These are phyloP conservation scores for Globisporangium carolinianum DNA, from an alignment of 352 stramenopile genomes.

Conservation along the genomic window DNA sequence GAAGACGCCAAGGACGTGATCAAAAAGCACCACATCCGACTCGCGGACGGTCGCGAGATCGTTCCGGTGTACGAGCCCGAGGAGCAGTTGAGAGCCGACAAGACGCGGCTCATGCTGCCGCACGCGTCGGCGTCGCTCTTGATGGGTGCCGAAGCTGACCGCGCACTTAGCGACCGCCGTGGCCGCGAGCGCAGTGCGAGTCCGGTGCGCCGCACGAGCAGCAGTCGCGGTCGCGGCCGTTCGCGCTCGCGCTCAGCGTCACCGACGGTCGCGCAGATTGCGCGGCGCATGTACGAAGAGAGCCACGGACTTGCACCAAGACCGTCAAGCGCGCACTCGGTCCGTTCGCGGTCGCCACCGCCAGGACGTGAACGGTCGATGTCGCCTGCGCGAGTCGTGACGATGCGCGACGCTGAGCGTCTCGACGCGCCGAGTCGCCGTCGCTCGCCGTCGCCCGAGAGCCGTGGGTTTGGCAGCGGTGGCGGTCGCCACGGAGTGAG, in stretches of 20 bases:
- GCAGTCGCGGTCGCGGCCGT: not conserved
- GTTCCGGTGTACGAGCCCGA: constrained; percentile 64
- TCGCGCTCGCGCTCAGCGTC: not conserved
- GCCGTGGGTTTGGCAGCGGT: constrained; percentile 4
- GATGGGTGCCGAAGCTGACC: not conserved
- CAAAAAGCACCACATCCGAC: constrained; percentile 30
- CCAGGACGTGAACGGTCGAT: not conserved
- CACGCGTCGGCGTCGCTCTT: too few relatives aligned
- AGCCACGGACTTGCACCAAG: not conserved
- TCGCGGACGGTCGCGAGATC: constrained; percentile 41
- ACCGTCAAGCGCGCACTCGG: not conserved
- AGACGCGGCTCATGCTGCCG: constrained; percentile 15
- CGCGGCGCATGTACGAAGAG: not conserved
- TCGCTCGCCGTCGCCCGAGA: constrained; percentile 18
- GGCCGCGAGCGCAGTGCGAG: not conserved
- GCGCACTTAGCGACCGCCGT: not conserved
- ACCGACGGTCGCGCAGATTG: not conserved
- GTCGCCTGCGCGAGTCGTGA: constrained; percentile 2
- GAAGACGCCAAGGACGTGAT: constrained; percentile 61
- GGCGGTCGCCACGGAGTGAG: constrained; percentile 16
- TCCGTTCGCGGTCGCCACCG: not conserved
- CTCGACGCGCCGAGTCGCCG: constrained; percentile 13
- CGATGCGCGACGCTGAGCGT: constrained; percentile 3
- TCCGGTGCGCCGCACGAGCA: not conserved
- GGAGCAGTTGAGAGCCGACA: constrained; percentile 49